phyloP scores from a whole-genome alignment of 306 rosid genomes.

The Lotus japonicus region DNA sequence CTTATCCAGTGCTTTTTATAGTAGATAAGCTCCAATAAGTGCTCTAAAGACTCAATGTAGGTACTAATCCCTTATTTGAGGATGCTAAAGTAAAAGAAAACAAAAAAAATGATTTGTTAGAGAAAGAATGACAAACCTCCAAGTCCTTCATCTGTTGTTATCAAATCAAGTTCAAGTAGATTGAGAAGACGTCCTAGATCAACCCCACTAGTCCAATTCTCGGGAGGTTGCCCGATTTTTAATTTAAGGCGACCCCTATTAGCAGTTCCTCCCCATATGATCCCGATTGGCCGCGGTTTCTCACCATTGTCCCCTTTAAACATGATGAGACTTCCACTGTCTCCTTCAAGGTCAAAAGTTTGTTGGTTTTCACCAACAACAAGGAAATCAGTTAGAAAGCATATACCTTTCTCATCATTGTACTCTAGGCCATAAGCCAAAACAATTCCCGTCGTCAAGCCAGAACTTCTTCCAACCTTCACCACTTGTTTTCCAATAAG shows the following conservation, averaged over 20 bases:
- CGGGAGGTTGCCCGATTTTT: conserved; percentile 96
- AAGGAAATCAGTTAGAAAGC: conserved; percentile 96
- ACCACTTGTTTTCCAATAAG: conserved; percentile 91
- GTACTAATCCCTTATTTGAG: neutral
- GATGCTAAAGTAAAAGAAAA: neutral
- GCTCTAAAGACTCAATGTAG: neutral
- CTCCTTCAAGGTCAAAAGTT: conserved; percentile 98
- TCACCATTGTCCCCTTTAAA: conserved; percentile 74
- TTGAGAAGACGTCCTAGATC: conserved; percentile 95
- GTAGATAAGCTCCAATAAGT: too few relatives aligned
- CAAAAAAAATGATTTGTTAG: neutral
- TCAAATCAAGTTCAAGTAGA: conserved; percentile 93
- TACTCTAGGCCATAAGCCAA: conserved; percentile 97
- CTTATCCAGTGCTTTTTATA: too few relatives aligned
- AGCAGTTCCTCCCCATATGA: conserved; percentile 99
- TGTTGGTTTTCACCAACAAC: conserved; percentile 99
- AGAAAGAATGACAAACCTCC: conserved; percentile 52
- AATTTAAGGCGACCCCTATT: conserved; percentile 94
- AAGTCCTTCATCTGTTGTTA: conserved; percentile 83
- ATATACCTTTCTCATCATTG: conserved; percentile 98
- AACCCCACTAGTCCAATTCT: conserved; percentile 99
- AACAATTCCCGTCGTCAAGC: conserved; percentile 88
- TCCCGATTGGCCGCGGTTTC: conserved; percentile 86
- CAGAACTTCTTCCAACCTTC: conserved; percentile 99
- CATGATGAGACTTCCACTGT: conserved; percentile 95